Conservation (phyloP, 768 basidiomycete genomes). For the Lactarius psammicola region DNA sequence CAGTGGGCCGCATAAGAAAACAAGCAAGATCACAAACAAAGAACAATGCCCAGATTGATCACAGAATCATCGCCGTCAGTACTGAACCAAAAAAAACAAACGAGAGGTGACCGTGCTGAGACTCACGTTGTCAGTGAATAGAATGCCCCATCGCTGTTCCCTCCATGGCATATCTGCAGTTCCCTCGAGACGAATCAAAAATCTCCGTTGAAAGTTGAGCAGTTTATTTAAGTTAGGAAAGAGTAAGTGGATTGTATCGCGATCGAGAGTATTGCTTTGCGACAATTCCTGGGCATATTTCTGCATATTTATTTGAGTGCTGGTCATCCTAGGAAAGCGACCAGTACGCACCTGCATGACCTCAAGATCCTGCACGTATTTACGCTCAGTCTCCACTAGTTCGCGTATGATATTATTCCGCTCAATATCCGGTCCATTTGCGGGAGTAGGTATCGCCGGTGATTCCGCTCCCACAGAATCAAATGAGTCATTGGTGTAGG, state of each 20-base stretch:
- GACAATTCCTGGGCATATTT: conserved; percentile 86
- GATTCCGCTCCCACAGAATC: conserved; percentile 55
- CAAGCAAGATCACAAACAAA: conserved; percentile 31
- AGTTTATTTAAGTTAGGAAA: conserved; percentile 95
- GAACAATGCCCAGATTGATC: conserved; percentile 39
- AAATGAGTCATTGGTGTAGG: conserved; percentile 56
- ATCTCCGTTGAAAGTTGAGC: conserved; percentile 93
- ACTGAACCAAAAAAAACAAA: conserved; percentile 32
- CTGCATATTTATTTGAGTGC: conserved; percentile 41
- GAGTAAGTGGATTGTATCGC: conserved; percentile 92
- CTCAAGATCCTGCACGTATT: conserved; percentile 95
- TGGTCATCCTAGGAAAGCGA: background rate
- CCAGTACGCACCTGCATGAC: conserved; percentile 78
- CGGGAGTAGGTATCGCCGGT: conserved; percentile 41
- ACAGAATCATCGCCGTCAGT: conserved; percentile 45
- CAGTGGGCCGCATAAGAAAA: conserved; percentile 10
- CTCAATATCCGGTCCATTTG: conserved; percentile 61
- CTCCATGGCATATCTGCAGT: conserved; percentile 80
- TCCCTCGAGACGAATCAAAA: conserved; percentile 85
- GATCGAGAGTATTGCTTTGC: conserved; percentile 81
- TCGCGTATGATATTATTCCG: conserved; percentile 81
- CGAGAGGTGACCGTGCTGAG: conserved; percentile 18
- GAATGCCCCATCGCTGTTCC: conserved; percentile 84
- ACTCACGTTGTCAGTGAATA: conserved; percentile 82
- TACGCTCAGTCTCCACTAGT: conserved; percentile 91